Evolutionary conservation across 306 rosid genomes (phyloP).

Genomic region (Hylodesmum podocarpum): DNA sequence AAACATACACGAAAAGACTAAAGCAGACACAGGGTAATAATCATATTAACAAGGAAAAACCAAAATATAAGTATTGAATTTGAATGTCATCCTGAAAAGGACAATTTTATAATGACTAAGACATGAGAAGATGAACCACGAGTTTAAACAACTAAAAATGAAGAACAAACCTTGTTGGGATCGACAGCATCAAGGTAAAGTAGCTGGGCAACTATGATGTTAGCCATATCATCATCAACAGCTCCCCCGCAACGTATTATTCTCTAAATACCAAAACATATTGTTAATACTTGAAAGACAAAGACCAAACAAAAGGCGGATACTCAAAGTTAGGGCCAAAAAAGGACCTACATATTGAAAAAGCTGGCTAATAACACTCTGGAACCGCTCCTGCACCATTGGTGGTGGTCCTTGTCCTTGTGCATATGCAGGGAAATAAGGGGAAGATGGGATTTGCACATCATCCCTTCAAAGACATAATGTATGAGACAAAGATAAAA

Average conservation of each 20-base stretch:
- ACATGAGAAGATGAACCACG: neutral
- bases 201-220: conserved; percentile 83
- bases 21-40: neutral
- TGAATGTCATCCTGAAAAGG: neutral
- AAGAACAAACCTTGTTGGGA: conserved; percentile 63
- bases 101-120: neutral
- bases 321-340: neutral
- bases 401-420: neutral
- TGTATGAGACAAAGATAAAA: neutral
- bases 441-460: conserved; percentile 51
- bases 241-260: conserved; percentile 92
- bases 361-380: conserved; percentile 47
- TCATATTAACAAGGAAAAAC: neutral
- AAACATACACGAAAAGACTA: neutral
- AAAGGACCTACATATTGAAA: conserved; percentile 64
- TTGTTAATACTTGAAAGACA: conserved; percentile 16
- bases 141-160: neutral
- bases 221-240: conserved; percentile 92
- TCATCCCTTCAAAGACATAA: neutral
- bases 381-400: neutral
- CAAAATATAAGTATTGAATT: neutral
- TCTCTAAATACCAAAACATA: conserved; percentile 47
- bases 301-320: conserved; percentile 3
- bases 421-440: conserved; percentile 23
- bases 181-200: conserved; percentile 86